A percentile compares a stretch with the other conserved stretches of the same genome.
phyloP scores from a whole-genome alignment of 2,329 filamentous ascomycete species.

The Monilinia aucupariae region DNA sequence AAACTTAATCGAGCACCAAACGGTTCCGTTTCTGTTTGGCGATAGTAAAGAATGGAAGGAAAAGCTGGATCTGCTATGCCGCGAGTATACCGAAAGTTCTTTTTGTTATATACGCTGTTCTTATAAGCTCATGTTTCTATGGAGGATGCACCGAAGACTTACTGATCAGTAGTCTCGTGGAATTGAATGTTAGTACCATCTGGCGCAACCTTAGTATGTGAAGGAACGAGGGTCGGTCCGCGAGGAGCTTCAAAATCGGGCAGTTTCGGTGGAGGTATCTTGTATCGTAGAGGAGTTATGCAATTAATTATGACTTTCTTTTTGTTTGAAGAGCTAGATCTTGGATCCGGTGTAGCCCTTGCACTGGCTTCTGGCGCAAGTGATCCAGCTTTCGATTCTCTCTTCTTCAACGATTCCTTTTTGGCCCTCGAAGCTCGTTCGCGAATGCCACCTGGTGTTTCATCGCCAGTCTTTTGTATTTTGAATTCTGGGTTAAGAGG shows the following conservation, averaged over 20 bases:
- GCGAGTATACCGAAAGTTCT: conserved; percentile 80
- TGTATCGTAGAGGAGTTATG: conserved; percentile 53
- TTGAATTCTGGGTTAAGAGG: conserved; percentile 65
- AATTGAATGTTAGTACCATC: conserved; percentile 52
- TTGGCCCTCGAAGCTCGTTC: conserved; percentile 45
- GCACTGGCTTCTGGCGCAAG: conserved; percentile 43
- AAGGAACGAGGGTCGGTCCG: conserved; percentile 51
- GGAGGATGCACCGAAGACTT: conserved; percentile 32
- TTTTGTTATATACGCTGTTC: conserved; percentile 56
- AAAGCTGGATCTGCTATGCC: conserved; percentile 87
- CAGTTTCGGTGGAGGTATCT: conserved; percentile 56
- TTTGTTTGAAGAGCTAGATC: conserved; percentile 32
- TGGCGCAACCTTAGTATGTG: conserved; percentile 48
- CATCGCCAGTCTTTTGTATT: conserved; percentile 37
- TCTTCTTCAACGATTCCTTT: conserved; percentile 64
- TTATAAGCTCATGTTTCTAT: conserved; percentile 19
- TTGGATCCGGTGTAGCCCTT: conserved; percentile 54
- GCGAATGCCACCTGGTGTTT: conserved; percentile 28
- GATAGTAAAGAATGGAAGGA: conserved; percentile 80
- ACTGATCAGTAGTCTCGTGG: conserved; percentile 61
- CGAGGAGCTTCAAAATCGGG: conserved; percentile 57
- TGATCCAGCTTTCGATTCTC: conserved; percentile 52
- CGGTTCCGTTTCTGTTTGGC: conserved; percentile 79
- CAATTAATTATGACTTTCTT: conserved; percentile 38
- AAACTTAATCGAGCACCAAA: conserved; percentile 83